Percentiles rank a stretch among this genome's conserved stretches.
Evolutionary conservation across 352 stramenopile genomes (phyloP).

Genomic region (Globisporangium canariense): DNA sequence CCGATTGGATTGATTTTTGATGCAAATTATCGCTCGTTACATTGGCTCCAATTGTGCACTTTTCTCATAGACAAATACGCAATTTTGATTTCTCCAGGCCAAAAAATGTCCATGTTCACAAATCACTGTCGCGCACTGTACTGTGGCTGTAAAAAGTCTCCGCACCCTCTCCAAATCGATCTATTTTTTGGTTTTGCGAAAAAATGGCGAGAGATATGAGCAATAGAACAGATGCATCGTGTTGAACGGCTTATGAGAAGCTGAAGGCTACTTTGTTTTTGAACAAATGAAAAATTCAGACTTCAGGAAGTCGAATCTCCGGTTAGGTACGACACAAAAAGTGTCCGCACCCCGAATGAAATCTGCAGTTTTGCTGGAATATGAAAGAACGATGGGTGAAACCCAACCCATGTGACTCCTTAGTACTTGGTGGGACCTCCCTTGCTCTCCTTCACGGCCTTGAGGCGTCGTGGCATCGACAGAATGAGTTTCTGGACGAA

Average conservation of each 20-base stretch:
- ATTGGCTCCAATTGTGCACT: too few species aligned
- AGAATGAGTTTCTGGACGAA: slow-evolving; percentile 5
- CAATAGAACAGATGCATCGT: slow-evolving; percentile 1
- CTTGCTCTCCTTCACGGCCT: slow-evolving; percentile 2
- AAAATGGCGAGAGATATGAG: not conserved
- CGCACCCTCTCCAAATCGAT: too few species aligned
- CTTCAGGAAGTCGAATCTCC: not conserved
- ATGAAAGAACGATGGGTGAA: slow-evolving; percentile 3
- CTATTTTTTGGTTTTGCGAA: not conserved
- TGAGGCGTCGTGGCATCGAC: slow-evolving; percentile 4
- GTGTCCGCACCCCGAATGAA: slow-evolving; percentile 6
- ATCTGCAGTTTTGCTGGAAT: slow-evolving; percentile 5
- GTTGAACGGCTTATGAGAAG: slow-evolving; percentile 4
- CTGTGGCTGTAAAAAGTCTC: not conserved
- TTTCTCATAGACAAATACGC: too few species aligned
- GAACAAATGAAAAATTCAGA: slow-evolving; percentile 6
- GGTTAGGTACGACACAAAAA: slow-evolving; percentile 3
- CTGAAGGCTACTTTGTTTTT: slow-evolving; percentile 7
- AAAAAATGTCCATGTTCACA: too few species aligned
- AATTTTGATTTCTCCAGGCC: too few species aligned
- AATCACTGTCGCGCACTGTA: too few species aligned
- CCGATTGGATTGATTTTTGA: too few species aligned
- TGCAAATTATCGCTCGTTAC: too few species aligned
- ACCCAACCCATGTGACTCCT: not conserved
- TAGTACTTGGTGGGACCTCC: slow-evolving; percentile 2